These are phyloP conservation scores for Gymnopilus junonius DNA, from an alignment of 768 basidiomycete species.

Conservation along the genomic window DNA sequence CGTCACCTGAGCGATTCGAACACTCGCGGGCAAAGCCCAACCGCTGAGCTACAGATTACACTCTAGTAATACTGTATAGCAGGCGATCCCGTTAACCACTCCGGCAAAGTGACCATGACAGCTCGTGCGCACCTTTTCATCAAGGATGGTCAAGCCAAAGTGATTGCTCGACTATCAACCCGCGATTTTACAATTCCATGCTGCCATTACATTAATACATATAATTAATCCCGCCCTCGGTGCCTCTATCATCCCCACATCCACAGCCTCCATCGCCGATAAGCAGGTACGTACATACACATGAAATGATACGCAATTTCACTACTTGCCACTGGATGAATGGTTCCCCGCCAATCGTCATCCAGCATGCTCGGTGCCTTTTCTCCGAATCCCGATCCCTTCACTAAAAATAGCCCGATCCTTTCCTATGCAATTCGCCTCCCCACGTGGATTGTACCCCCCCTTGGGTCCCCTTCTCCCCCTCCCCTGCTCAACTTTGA, in stretches of 20 bases:
- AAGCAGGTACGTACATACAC: too few relatives aligned
- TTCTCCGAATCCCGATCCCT: too few relatives aligned
- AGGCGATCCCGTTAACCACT: constrained; percentile 92
- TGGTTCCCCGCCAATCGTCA: too few relatives aligned
- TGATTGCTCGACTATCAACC: too few relatives aligned
- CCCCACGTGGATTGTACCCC: neutral
- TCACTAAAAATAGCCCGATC: too few relatives aligned
- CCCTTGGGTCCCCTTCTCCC: neutral
- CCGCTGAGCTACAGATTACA: constrained; percentile 11
- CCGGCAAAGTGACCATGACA: constrained; percentile 82
- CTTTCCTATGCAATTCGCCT: neutral
- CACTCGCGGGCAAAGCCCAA: constrained; percentile 33
- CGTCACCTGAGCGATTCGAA: constrained; percentile 38
- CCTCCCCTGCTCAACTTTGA: neutral
- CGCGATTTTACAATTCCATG: neutral
- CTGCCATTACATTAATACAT: too few relatives aligned
- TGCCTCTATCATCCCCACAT: neutral
- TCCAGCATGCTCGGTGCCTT: neutral
- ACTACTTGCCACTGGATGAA: too few relatives aligned
- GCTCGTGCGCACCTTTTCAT: too few relatives aligned
- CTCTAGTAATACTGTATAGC: constrained; percentile 40
- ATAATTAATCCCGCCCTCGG: neutral
- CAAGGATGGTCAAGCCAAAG: too few relatives aligned
- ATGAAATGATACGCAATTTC: too few relatives aligned
- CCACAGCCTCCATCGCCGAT: neutral